Conservation (phyloP, 2,329 filamentous ascomycete species). For the Sporothrix mexicana region DNA sequence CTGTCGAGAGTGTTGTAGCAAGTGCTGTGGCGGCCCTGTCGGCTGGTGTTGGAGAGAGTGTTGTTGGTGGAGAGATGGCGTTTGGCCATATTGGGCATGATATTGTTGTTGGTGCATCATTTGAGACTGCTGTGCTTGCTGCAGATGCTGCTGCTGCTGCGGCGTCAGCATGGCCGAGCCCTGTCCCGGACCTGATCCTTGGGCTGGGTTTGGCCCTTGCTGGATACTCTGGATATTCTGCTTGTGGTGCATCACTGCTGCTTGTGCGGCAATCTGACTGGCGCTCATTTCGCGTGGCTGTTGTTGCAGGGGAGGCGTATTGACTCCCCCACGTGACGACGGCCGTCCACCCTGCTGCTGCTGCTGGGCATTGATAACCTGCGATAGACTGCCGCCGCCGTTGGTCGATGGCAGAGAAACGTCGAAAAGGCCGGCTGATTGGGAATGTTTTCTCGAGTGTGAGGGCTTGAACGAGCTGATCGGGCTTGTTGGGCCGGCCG, state of each 20-base stretch:
- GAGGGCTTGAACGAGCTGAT: constrained; percentile 37
- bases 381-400: constrained; percentile 58
- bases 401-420: constrained; percentile 69
- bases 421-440: constrained; percentile 78
- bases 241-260: constrained; percentile 72
- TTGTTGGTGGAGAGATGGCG: constrained; percentile 42
- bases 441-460: constrained; percentile 70
- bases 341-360: constrained; percentile 24
- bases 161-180: constrained; percentile 34
- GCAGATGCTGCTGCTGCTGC: constrained; percentile 53
- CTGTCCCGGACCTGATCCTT: neutral
- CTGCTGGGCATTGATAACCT: constrained; percentile 52
- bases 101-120: constrained; percentile 53
- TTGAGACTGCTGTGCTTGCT: constrained; percentile 54
- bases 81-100: constrained; percentile 47
- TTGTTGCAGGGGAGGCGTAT: constrained; percentile 35
- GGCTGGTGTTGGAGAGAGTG: constrained; percentile 59
- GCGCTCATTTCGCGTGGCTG: constrained; percentile 56
- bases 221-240: constrained; percentile 39
- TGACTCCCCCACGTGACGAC: neutral
- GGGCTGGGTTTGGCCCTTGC: neutral
- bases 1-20: constrained; percentile 60
- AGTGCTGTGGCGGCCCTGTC: constrained; percentile 45
- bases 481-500: constrained; percentile 42
- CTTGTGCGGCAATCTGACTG: constrained; percentile 82